Evolutionary conservation across 345 rosid genomes (phyloP).

Genomic region (sweet orange (Citrus sinensis)): DVS_A1.0 CM039166.1:21852501-21853000

Average conservation of each 20-base stretch:
- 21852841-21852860: not conserved
- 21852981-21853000: not conserved
- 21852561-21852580: conserved; percentile 16
- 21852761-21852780: conserved; percentile 47
- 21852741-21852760: conserved; percentile 40
- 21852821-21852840: not conserved
- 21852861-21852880: not conserved
- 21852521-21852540: not conserved
- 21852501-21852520: no score
- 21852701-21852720: conserved; percentile 40
- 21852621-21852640: conserved; percentile 44
- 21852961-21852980: not conserved
- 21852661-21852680: conserved; percentile 55
- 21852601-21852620: conserved; percentile 45
- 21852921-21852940: not conserved
- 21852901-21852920: not conserved
- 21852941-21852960: not conserved
- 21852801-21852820: conserved; percentile 52
- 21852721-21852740: conserved; percentile 38
- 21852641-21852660: conserved; percentile 50
- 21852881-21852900: not conserved
- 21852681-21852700: conserved; percentile 47
- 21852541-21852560: not conserved
- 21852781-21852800: conserved; percentile 51
- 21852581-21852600: conserved; percentile 49